Percentiles rank a stretch among this genome's conserved stretches.
These are phyloP conservation scores for Aplosporella prunicola DNA, from an alignment of 2,329 filamentous ascomycete genomes.

Conservation along the genomic window DNA sequence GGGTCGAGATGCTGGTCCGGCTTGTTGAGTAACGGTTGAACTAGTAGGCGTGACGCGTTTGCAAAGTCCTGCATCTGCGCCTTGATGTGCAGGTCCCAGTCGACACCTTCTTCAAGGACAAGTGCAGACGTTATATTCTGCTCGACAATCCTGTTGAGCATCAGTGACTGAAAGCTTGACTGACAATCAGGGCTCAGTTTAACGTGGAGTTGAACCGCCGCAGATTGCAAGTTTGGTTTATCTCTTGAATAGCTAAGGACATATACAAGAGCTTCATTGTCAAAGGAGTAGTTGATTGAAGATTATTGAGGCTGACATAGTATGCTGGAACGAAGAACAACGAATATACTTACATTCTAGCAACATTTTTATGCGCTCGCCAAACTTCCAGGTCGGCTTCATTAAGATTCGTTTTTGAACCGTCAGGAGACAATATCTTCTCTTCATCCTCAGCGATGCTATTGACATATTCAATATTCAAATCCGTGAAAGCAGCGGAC, in stretches of 20 bases:
- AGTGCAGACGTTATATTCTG: conserved; percentile 13
- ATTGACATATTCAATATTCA: conserved; percentile 39
- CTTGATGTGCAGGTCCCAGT: conserved; percentile 17
- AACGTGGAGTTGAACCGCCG: no score
- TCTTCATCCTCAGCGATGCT: conserved; percentile 31
- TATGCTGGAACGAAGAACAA: no score
- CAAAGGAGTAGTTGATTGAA: no score
- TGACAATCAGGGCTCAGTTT: no score
- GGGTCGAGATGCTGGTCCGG: conserved; percentile 9
- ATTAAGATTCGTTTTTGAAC: conserved; percentile 5
- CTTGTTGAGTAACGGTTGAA: conserved; percentile 9
- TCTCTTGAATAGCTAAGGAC: no score
- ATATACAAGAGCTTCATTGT: no score
- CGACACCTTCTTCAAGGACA: conserved; percentile 16
- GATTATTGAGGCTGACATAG: no score
- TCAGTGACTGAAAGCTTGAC: no score
- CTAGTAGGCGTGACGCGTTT: conserved; percentile 11
- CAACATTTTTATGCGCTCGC: conserved; percentile 5
- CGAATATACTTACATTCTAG: conserved; percentile 2
- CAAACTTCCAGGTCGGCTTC: conserved; percentile 2
- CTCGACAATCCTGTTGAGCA: conserved; percentile 2
- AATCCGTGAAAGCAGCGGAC: conserved; percentile 36
- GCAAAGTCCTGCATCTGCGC: conserved; percentile 16
- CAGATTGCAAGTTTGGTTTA: no score
- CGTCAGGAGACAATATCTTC: conserved; percentile 29